These are phyloP conservation scores for Colletotrichum destructivum DNA, from an alignment of 2,329 filamentous ascomycete genomes.

Conservation along the genomic window DNA sequence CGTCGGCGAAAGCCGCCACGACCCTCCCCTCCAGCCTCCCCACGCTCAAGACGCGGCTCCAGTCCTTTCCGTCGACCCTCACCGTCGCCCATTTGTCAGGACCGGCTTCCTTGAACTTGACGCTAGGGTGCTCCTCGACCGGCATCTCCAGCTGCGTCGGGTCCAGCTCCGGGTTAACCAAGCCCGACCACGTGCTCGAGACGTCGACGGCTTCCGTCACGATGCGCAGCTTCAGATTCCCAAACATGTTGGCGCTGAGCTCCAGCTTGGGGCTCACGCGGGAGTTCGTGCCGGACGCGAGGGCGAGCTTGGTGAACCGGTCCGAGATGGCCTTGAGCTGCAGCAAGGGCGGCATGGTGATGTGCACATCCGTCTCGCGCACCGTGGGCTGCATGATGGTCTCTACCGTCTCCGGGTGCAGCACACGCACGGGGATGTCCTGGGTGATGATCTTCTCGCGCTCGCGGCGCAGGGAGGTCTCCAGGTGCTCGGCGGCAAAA, in stretches of 20 bases:
- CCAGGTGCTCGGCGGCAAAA: conserved; percentile 66
- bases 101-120: conserved; percentile 81
- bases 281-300: conserved; percentile 56
- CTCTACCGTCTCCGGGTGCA: conserved; percentile 87
- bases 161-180: conserved; percentile 91
- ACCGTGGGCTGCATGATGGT: conserved; percentile 94
- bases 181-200: conserved; percentile 85
- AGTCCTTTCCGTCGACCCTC: conserved; percentile 92
- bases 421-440: conserved; percentile 93
- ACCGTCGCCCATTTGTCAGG: conserved; percentile 91
- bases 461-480: conserved; percentile 74
- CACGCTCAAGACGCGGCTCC: conserved; percentile 94
- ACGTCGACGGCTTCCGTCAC: conserved; percentile 89
- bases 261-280: conserved; percentile 77
- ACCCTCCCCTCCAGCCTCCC: conserved; percentile 90
- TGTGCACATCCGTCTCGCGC: conserved; percentile 93
- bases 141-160: conserved; percentile 80
- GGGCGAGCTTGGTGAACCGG: conserved; percentile 90
- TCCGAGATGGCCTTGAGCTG: conserved; percentile 96
- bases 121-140: conserved; percentile 85
- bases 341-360: conserved; percentile 87
- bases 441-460: conserved; percentile 95
- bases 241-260: conserved; percentile 94
- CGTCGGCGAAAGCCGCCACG: conserved; percentile 90
- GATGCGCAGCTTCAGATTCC: conserved; percentile 84